A percentile compares a stretch with the other conserved stretches of the same genome.
Conservation (phyloP, 192 early-diverging fungal genomes). For the Nowakowskiella sp. region DNA sequence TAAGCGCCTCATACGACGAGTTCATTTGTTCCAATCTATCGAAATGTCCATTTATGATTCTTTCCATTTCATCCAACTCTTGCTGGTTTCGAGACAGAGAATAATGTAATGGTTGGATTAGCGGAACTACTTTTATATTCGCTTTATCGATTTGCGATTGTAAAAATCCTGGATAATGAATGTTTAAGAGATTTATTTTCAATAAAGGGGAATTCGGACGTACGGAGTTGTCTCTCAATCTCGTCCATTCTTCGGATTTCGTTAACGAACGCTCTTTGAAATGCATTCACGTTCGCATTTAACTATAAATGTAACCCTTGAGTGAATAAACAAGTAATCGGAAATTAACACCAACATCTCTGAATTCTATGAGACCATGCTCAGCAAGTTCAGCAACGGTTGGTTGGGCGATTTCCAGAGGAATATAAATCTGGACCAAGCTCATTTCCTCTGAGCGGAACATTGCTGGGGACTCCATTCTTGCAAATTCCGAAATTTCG, state of each 20-base stretch:
- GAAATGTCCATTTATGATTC: conserved; percentile 59
- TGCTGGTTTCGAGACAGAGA: conserved; percentile 54
- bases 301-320: conserved; percentile 29
- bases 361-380: conserved; percentile 76
- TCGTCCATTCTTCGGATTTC: conserved; percentile 83
- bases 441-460: conserved; percentile 44
- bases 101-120: conserved; percentile 30
- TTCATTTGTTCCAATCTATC: conserved; percentile 64
- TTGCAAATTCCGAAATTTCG: too few relatives aligned
- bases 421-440: conserved; percentile 76
- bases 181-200: background rate
- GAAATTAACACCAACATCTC: conserved; percentile 50
- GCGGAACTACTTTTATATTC: conserved; percentile 49
- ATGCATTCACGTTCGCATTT: conserved; percentile 74
- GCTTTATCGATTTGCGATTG: conserved; percentile 57
- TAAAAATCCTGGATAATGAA: conserved; percentile 52
- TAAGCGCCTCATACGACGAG: conserved; percentile 54
- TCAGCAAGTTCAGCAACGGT: conserved; percentile 78
- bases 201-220: conserved; percentile 10
- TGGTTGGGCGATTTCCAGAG: conserved; percentile 69
- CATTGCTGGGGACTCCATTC: background rate
- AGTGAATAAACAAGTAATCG: background rate
- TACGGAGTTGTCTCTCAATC: conserved; percentile 76
- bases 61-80: conserved; percentile 77
- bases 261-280: conserved; percentile 75